Evolutionary conservation across 495 filamentous ascomycete genomes (phyloP).

Genomic region (Penicillium herquei): DNA sequence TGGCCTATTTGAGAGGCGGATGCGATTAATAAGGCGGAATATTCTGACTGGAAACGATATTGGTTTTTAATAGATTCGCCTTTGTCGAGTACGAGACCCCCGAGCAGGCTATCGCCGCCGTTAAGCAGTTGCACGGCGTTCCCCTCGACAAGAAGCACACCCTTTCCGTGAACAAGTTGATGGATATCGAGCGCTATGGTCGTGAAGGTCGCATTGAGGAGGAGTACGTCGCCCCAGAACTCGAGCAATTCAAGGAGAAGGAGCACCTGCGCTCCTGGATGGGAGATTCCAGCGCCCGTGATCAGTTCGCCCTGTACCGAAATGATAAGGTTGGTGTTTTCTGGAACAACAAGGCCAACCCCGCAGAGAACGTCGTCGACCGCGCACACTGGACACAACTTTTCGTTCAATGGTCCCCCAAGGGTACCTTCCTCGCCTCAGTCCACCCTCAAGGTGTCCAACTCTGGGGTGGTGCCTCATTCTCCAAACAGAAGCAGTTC

Average conservation of each 20-base stretch:
- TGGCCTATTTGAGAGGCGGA: too few species aligned
- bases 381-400: conserved; percentile 94
- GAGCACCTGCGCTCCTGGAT: conserved; percentile 95
- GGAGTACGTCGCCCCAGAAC: conserved; percentile 72
- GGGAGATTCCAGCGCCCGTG: conserved; percentile 78
- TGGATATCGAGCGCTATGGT: conserved; percentile 94
- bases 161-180: conserved; percentile 93
- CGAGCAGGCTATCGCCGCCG: conserved; percentile 83
- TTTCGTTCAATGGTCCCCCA: conserved; percentile 96
- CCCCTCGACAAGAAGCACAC: conserved; percentile 95
- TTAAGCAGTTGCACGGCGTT: conserved; percentile 77
- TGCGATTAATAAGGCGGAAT: not conserved
- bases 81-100: conserved; percentile 96
- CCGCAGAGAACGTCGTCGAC: conserved; percentile 84
- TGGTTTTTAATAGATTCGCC: conserved; percentile 61
- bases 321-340: conserved; percentile 88
- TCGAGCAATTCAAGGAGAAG: conserved; percentile 81
- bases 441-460: conserved; percentile 95
- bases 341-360: conserved; percentile 96
- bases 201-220: conserved; percentile 91
- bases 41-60: conserved; percentile 10
- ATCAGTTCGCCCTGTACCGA: conserved; percentile 91
- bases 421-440: conserved; percentile 89
- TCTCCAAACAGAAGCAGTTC: conserved; percentile 88
- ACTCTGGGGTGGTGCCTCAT: conserved; percentile 88